Percentiles rank a stretch among this genome's conserved stretches.
Evolutionary conservation across 2,329 filamentous ascomycete species (phyloP).

Genomic region (Pyrenochaeta sp.): DNA sequence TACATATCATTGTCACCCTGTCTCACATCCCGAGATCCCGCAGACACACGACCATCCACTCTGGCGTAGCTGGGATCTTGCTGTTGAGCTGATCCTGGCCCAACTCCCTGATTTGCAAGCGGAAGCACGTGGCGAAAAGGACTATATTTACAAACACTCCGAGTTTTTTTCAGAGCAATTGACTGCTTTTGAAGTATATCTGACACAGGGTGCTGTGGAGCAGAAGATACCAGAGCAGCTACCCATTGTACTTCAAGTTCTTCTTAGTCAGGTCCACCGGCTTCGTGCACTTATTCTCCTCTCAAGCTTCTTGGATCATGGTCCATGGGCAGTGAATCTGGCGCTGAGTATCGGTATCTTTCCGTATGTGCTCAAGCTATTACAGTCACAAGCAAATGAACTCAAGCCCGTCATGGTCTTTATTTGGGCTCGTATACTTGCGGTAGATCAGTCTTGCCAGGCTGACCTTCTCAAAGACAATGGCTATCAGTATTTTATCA

Average conservation of each 20-base stretch:
- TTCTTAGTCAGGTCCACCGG: constrained; percentile 93
- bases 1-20: constrained; percentile 93
- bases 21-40: constrained; percentile 89
- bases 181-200: constrained; percentile 95
- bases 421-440: constrained; percentile 96
- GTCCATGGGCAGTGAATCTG: constrained; percentile 98
- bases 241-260: constrained; percentile 92
- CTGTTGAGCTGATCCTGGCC: constrained; percentile 91
- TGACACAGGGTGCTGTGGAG: constrained; percentile 82
- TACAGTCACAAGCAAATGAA: constrained; percentile 94
- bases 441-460: constrained; percentile 93
- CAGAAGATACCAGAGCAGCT: constrained; percentile 92
- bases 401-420: constrained; percentile 99
- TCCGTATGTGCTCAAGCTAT: constrained; percentile 94
- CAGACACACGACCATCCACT: constrained; percentile 94
- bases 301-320: constrained; percentile 91
- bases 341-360: constrained; percentile 98
- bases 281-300: constrained; percentile 89
- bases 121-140: constrained; percentile 74
- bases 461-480: constrained; percentile 95
- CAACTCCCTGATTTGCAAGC: constrained; percentile 87
- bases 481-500: constrained; percentile 95
- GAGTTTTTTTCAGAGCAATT: constrained; percentile 97
- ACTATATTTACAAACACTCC: constrained; percentile 93
- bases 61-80: constrained; percentile 98